Conservation (phyloP, 1,139 yeast species). For the Hyphopichia buzzinii region DNA sequence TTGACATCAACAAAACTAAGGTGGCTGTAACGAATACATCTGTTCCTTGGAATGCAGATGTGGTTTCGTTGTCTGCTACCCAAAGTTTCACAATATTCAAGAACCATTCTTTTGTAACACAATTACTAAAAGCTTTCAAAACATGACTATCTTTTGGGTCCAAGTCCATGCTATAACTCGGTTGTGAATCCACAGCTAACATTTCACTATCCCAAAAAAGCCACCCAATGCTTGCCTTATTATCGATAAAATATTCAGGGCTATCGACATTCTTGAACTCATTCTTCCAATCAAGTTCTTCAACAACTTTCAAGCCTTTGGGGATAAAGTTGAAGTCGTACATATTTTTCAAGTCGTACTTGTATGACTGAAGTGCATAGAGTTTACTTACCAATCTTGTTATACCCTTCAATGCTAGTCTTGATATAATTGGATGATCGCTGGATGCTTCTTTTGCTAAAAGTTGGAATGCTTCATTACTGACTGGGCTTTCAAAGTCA, state of each 20-base stretch:
- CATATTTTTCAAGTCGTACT: conserved; percentile 49
- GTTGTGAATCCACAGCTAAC: conserved; percentile 42
- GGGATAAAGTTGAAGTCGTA: conserved; percentile 43
- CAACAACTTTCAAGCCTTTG: conserved; percentile 34
- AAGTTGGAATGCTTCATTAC: conserved; percentile 40
- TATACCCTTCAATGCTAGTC: conserved; percentile 62
- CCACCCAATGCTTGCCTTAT: conserved; percentile 64
- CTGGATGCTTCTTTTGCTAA: conserved; percentile 56
- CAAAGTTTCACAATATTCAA: conserved; percentile 50
- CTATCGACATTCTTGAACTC: conserved; percentile 52
- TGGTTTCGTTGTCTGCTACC: conserved; percentile 64
- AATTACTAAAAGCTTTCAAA: conserved; percentile 42
- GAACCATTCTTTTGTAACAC: conserved; percentile 61
- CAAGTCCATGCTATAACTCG: conserved; percentile 26
- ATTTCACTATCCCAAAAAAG: conserved; percentile 70
- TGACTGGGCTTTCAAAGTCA: conserved; percentile 50
- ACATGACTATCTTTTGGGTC: conserved; percentile 37
- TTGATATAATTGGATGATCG: conserved; percentile 72
- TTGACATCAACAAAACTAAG: conserved; percentile 44
- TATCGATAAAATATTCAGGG: conserved; percentile 59
- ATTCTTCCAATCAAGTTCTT: conserved; percentile 43
- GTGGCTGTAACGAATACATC: conserved; percentile 55
- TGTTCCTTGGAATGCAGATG: conserved; percentile 58
- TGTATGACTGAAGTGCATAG: conserved; percentile 50
- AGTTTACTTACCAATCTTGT: conserved; percentile 55